phyloP scores from a whole-genome alignment of 2,329 filamentous ascomycete species.

The Hypocrella siamensis region DNA sequence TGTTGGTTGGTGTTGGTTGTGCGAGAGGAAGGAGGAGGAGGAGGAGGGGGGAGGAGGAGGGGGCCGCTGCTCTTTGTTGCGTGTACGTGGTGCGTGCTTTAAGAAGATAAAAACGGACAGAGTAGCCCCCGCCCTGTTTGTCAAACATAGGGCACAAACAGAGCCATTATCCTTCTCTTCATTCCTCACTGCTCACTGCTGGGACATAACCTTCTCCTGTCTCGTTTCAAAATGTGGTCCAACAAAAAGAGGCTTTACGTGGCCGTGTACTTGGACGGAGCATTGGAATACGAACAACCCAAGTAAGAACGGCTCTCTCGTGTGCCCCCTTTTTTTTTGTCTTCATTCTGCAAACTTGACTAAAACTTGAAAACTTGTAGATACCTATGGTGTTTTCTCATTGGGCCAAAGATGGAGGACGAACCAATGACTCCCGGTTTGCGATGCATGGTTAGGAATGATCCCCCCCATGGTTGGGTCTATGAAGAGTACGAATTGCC shows the following conservation, averaged over 20 bases:
- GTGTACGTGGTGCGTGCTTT: too few relatives aligned
- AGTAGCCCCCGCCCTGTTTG: too few relatives aligned
- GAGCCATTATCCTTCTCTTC: too few relatives aligned
- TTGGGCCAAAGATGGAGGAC: conserved; percentile 14
- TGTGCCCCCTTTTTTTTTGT: not conserved
- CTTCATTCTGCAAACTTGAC: not conserved
- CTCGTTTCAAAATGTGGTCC: too few relatives aligned
- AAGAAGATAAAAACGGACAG: too few relatives aligned
- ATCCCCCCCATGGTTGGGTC: conserved; percentile 7
- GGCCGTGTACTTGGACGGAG: conserved; percentile 14
- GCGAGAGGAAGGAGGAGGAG: too few relatives aligned
- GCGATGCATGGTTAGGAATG: conserved; percentile 18
- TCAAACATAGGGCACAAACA: too few relatives aligned
- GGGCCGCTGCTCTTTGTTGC: too few relatives aligned
- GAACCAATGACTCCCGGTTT: conserved; percentile 8
- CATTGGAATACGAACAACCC: conserved; percentile 9
- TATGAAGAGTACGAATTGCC: conserved; percentile 10
- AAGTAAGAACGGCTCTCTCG: conserved; percentile 10
- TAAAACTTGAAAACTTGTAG: conserved; percentile 8
- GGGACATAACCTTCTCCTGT: too few relatives aligned
- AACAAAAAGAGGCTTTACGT: conserved; percentile 16
- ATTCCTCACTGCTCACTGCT: too few relatives aligned
- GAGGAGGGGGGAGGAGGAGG: too few relatives aligned
- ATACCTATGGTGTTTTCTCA: conserved; percentile 15
- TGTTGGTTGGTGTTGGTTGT: too few relatives aligned